Evolutionary conservation across 352 stramenopile genomes (phyloP).

Genomic region (Thraustochytrium sp.): DNA sequence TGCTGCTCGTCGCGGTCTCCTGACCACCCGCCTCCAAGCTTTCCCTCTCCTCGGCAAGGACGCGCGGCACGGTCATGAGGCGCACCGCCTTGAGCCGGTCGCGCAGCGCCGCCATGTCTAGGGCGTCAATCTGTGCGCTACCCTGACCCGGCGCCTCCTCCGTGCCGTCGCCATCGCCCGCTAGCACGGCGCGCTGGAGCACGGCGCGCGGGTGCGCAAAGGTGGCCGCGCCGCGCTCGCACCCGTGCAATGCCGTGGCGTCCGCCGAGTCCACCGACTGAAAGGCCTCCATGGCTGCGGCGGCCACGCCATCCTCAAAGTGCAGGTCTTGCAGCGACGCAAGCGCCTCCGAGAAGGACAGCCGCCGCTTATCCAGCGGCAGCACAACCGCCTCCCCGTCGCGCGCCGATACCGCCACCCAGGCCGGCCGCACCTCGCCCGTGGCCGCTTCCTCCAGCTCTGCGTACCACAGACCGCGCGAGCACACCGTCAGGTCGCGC

Average conservation of each 20-base stretch:
- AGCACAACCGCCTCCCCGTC: not conserved
- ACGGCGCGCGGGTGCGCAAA: not conserved
- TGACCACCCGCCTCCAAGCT: no score
- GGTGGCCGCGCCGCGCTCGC: not conserved
- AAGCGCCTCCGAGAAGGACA: not conserved
- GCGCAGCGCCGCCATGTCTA: no score
- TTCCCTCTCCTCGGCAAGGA: not conserved
- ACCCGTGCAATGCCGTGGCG: not conserved
- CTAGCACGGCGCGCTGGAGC: not conserved
- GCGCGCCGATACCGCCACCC: not conserved
- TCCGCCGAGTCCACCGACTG: not conserved
- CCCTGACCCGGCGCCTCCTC: no score
- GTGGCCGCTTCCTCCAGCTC: not conserved
- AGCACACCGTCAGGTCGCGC: not conserved
- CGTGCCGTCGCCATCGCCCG: no score
- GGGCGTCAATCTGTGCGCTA: no score
- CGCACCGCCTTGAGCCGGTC: no score
- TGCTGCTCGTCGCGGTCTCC: no score
- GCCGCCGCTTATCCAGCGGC: not conserved
- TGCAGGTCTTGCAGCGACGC: not conserved
- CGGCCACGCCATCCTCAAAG: not conserved
- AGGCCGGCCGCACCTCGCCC: not conserved
- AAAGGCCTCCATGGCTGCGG: not conserved
- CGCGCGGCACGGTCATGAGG: not conserved
- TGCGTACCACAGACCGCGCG: not conserved